Conservation (phyloP, 305 asterid species). For the Caryopteris hybrid region DNA sequence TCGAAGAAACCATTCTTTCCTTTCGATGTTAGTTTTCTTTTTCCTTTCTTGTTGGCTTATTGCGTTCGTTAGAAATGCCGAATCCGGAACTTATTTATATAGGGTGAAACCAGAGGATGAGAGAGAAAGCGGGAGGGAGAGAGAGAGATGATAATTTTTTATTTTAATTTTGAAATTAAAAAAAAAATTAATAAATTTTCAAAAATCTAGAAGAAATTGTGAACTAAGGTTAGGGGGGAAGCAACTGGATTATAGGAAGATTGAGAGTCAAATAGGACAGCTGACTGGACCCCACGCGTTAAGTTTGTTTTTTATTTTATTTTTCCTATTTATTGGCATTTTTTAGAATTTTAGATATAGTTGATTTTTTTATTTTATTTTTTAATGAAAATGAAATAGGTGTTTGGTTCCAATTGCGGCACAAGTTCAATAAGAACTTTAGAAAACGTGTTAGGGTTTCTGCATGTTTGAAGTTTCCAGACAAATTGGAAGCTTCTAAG, state of each 20-base stretch:
- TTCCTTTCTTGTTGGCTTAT: neutral
- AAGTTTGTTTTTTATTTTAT: neutral
- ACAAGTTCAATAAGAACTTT: neutral
- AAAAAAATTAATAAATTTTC: neutral
- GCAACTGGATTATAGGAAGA: slow-evolving; percentile 4
- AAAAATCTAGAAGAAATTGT: neutral
- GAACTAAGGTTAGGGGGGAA: neutral
- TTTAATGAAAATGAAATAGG: too few species aligned
- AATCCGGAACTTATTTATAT: slow-evolving; percentile 14
- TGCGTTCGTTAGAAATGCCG: neutral
- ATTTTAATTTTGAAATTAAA: too few species aligned
- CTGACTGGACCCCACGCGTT: slow-evolving; percentile 12
- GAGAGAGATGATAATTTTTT: neutral
- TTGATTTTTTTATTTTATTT: neutral
- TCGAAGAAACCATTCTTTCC: slow-evolving; percentile 40
- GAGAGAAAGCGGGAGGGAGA: neutral
- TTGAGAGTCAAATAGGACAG: neutral
- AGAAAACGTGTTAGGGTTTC: slow-evolving; percentile 26
- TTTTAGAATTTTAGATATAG: neutral
- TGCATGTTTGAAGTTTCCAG: slow-evolving; percentile 20
- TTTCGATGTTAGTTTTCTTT: slow-evolving; percentile 5
- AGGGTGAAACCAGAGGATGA: neutral
- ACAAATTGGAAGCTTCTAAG: slow-evolving; percentile 20
- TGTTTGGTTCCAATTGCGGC: neutral
- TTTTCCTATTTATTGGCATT: neutral